Evolutionary conservation across 345 rosid species (phyloP), one percentile per base, ranked within the genome.

Genomic region (Alliaria petiolata): DNA sequence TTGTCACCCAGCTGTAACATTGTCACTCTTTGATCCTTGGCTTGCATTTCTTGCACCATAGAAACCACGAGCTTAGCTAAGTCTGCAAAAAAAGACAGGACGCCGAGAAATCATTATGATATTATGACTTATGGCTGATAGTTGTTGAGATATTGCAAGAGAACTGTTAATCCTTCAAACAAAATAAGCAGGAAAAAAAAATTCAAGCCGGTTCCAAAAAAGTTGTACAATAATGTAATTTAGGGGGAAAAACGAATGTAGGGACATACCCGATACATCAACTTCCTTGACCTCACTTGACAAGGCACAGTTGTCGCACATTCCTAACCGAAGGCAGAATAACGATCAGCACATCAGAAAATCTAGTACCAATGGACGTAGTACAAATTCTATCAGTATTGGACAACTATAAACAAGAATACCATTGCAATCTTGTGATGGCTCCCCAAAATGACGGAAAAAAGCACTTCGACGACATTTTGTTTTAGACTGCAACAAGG

Each of bases 401-500:
- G 15, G 52, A 33, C 6, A 46, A 45, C 26, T 39, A 49, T 36
- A 69, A 31, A 44, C 40, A 56, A 55, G 14, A 63, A 65, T 86
- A 93, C 98, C 98, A 76, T 83, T 85, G 85, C 98, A 93, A 74
- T 89, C 96, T 78, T 83, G 91, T 75, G 89, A 74, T 67, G 89
- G 86, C 79, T 93, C 98, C 40, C 92, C 85, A 87, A 93, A 93
- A 81, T 93, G 96, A 65, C 76, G 78, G 72, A 89, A 91, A 73
- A 91, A 81, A 8, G 92, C 92, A 80, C 83, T 78, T 67, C 91
- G 84, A 31, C 96, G 97, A 74, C 98, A 93, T 66, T 84, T 87
- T 62, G 82, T 89, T 84, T 83, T 91, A 7, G 89, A 82, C 96
- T 90, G 84, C 77, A 80, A 70, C 6, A 61, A 40, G 19, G 46